phyloP scores from a whole-genome alignment of 306 rosid species.

The Trichosanthes cucumerina region DNA sequence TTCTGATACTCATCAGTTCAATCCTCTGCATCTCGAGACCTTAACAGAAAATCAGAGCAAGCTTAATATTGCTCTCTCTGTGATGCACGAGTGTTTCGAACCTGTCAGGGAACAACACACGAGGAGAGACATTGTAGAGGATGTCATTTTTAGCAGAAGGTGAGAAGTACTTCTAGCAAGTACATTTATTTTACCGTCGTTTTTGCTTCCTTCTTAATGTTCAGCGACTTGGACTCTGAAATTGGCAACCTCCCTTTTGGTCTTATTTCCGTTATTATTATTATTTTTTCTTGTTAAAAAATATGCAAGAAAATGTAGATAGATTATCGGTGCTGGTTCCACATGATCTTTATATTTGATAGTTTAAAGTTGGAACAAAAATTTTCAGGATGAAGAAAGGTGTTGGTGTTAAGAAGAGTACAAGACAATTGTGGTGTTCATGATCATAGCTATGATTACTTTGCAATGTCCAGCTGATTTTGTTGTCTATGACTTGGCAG shows the following conservation, averaged over 20 bases:
- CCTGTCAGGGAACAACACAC: slow-evolving; percentile 60
- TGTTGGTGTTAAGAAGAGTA: background rate
- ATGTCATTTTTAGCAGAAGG: slow-evolving; percentile 63
- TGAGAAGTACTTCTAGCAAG: slow-evolving; percentile 25
- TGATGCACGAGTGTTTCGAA: slow-evolving; percentile 89
- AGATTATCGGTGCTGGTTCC: background rate
- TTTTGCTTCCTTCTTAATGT: background rate
- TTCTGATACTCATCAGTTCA: slow-evolving; percentile 16
- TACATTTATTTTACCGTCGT: background rate
- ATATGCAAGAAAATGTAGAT: background rate
- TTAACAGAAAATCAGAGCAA: slow-evolving; percentile 44
- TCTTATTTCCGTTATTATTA: background rate
- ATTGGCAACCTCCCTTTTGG: background rate
- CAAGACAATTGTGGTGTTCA: background rate
- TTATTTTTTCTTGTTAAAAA: background rate
- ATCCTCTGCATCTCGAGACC: slow-evolving; percentile 16
- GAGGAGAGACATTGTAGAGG: slow-evolving; percentile 51
- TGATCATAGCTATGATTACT: background rate
- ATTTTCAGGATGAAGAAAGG: background rate
- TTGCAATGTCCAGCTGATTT: background rate
- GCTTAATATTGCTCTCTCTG: slow-evolving; percentile 61
- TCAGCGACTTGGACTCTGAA: background rate
- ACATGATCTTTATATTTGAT: background rate
- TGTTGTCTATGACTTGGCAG: slow-evolving; percentile 25
- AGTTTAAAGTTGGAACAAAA: background rate